Conservation (phyloP, 768 basidiomycete species). For the Neoboletus brunneissimus region DNA sequence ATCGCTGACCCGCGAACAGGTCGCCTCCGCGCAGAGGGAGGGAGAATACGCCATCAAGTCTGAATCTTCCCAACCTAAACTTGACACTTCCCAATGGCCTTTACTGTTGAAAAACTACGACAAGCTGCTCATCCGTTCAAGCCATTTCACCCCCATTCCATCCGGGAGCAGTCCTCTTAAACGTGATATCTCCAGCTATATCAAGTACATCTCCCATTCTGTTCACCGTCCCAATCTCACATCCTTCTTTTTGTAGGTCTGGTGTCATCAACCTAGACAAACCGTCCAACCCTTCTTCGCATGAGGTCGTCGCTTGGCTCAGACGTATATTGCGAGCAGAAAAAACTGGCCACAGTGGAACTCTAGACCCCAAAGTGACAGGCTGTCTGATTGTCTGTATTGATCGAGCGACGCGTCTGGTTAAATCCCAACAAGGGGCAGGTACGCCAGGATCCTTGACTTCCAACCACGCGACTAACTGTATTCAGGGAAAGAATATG, state of each 20-base stretch:
- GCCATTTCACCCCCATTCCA: conserved; percentile 98
- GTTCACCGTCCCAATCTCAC: background rate
- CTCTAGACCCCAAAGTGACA: conserved; percentile 98
- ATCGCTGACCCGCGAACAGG: conserved; percentile 58
- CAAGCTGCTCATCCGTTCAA: conserved; percentile 89
- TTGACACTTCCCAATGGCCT: conserved; percentile 98
- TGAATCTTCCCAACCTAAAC: conserved; percentile 64
- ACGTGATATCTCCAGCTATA: conserved; percentile 86
- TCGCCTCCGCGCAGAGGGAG: conserved; percentile 69
- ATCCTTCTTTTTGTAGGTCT: conserved; percentile 54
- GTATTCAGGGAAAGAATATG: conserved; percentile 88
- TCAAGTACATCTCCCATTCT: conserved; percentile 58
- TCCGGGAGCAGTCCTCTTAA: conserved; percentile 92
- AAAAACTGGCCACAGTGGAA: conserved; percentile 99
- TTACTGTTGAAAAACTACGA: conserved; percentile 98
- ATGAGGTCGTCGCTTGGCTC: conserved; percentile 99
- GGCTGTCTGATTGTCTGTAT: conserved; percentile 99
- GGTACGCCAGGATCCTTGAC: conserved; percentile 47
- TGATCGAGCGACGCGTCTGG: conserved; percentile 94
- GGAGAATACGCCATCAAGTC: conserved; percentile 84
- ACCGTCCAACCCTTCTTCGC: conserved; percentile 97
- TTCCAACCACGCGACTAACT: background rate
- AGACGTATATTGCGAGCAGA: conserved; percentile 95
- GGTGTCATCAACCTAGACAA: conserved; percentile 99
- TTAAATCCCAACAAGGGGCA: conserved; percentile 98